Conservation (phyloP, 1,284 basidiomycete genomes). For the Cutaneotrichosporon sp. region DNA sequence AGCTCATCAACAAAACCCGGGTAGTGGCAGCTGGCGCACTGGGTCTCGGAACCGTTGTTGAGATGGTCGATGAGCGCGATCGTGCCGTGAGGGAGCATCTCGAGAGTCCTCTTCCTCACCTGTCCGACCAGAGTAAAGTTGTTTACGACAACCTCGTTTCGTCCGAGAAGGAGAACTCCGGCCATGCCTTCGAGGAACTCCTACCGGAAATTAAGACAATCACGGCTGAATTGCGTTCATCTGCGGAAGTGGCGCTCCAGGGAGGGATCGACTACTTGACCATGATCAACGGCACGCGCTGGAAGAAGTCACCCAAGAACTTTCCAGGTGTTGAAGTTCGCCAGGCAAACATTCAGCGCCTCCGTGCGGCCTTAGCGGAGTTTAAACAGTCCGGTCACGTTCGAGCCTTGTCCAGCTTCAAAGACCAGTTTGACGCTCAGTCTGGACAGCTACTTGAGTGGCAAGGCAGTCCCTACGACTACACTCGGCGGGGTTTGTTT, state of each 20-base stretch:
- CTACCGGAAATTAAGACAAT: conserved; percentile 53
- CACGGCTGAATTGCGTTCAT: conserved; percentile 51
- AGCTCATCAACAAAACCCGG: conserved; percentile 37
- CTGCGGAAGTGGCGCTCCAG: conserved; percentile 46
- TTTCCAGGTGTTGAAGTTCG: conserved; percentile 38
- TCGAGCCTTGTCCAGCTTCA: conserved; percentile 54
- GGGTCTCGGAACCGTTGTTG: conserved; percentile 36
- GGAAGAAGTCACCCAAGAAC: conserved; percentile 37
- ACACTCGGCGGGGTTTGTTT: conserved; percentile 42
- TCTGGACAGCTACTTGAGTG: conserved; percentile 11
- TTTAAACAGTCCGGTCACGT: conserved; percentile 52
- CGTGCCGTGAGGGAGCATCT: conserved; percentile 6
- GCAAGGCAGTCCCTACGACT: conserved; percentile 30
- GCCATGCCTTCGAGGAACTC: conserved; percentile 42
- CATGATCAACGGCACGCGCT: conserved; percentile 54
- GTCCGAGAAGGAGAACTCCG: conserved; percentile 15
- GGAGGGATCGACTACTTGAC: conserved; percentile 48
- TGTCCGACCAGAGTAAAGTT: conserved; percentile 4
- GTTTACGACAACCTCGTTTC: background rate
- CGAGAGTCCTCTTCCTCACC: conserved; percentile 16
- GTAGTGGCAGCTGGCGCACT: conserved; percentile 34
- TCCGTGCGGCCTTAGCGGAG: conserved; percentile 46
- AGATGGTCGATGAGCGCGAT: conserved; percentile 34
- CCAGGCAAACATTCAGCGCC: conserved; percentile 46
- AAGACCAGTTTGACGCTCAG: conserved; percentile 39